Evolutionary conservation across 805 yeast species (phyloP).

Genomic region (Pichia cephalocereana): DNA sequence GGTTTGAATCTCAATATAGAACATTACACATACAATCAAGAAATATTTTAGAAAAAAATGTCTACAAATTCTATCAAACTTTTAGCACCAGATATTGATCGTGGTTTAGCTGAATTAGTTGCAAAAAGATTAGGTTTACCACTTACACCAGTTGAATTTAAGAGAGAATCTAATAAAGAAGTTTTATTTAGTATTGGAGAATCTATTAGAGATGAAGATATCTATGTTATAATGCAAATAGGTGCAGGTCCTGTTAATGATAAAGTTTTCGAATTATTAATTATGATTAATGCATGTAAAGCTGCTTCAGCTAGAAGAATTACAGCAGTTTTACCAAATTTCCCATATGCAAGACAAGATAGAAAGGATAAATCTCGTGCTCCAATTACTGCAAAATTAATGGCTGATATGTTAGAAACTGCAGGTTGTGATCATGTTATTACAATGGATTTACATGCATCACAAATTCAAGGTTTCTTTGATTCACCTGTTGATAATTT

Average conservation of each 20-base stretch:
- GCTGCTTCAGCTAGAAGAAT: constrained; percentile 77
- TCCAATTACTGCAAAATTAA: constrained; percentile 75
- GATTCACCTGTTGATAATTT: constrained; percentile 76
- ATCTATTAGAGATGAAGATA: constrained; percentile 78
- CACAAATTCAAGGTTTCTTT: constrained; percentile 82
- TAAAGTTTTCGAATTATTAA: constrained; percentile 60
- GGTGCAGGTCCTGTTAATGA: constrained; percentile 76
- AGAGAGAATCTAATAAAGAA: constrained; percentile 63
- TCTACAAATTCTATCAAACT: constrained; percentile 64
- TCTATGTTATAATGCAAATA: constrained; percentile 69
- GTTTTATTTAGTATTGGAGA: constrained; percentile 72
- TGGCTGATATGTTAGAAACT: constrained; percentile 74
- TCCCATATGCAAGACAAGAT: constrained; percentile 86
- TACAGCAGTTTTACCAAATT: constrained; percentile 75
- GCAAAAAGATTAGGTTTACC: constrained; percentile 47
- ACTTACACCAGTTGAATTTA: constrained; percentile 53
- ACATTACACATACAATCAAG: too few relatives aligned
- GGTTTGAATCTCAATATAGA: too few relatives aligned
- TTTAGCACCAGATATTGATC: constrained; percentile 59
- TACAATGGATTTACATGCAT: constrained; percentile 84
- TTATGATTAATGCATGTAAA: constrained; percentile 76
- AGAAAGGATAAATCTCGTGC: constrained; percentile 80
- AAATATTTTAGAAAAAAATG: constrained; percentile 30
- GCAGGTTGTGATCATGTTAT: constrained; percentile 84
- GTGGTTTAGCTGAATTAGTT: constrained; percentile 62